Conservation (phyloP, 2,329 filamentous ascomycete species). For the Juglanconis sp. region DNA sequence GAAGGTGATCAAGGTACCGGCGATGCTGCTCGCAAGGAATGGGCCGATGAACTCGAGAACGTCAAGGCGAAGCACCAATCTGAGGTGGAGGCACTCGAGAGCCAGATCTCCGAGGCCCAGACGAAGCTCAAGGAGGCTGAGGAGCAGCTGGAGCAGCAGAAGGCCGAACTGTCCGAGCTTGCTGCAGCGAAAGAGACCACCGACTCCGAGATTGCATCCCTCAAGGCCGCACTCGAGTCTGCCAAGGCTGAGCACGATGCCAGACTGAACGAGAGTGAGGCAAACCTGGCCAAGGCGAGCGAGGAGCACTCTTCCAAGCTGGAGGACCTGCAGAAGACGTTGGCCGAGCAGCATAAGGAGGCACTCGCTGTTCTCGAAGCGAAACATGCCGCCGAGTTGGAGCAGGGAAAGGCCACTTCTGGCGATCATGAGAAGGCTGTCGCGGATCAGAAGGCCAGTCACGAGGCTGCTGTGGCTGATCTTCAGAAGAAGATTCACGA, state of each 20-base stretch:
- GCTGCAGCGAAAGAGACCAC: constrained; percentile 46
- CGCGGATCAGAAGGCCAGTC: constrained; percentile 46
- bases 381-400: constrained; percentile 51
- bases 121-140: constrained; percentile 51
- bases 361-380: constrained; percentile 48
- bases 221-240: constrained; percentile 50
- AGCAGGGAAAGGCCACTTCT: constrained; percentile 41
- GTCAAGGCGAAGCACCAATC: constrained; percentile 50
- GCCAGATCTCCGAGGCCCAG: constrained; percentile 45
- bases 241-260: constrained; percentile 39
- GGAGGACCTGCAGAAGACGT: constrained; percentile 45
- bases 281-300: constrained; percentile 34
- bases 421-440: constrained; percentile 48
- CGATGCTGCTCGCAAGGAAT: constrained; percentile 39
- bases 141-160: constrained; percentile 48
- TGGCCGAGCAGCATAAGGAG: constrained; percentile 49
- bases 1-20: constrained; percentile 35
- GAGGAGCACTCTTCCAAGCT: constrained; percentile 50
- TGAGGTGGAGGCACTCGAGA: constrained; percentile 44
- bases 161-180: constrained; percentile 46
- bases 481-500: constrained; percentile 56
- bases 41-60: constrained; percentile 44
- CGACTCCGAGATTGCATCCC: constrained; percentile 43
- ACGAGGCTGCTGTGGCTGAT: constrained; percentile 45
- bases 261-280: constrained; percentile 35